A percentile compares a stretch with the other conserved stretches of the same genome.
Evolutionary conservation across 2,329 filamentous ascomycete species (phyloP).

Genomic region (Chaetomium strumarium): DNA sequence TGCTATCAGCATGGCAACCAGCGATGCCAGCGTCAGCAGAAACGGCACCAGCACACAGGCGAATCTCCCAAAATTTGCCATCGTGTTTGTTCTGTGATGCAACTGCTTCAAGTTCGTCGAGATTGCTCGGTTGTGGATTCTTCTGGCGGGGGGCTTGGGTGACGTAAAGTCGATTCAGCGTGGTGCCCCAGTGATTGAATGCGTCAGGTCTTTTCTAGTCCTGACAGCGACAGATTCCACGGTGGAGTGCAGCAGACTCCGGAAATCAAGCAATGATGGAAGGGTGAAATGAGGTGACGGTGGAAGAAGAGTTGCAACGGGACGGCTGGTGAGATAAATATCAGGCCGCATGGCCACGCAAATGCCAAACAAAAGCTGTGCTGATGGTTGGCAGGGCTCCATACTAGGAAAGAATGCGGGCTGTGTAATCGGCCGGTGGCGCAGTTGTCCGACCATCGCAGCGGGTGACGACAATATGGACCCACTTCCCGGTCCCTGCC

Average conservation of each 20-base stretch:
- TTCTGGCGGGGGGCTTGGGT: neutral
- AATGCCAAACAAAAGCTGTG: constrained; percentile 3
- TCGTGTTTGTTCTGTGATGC: constrained; percentile 19
- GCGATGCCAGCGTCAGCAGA: constrained; percentile 67
- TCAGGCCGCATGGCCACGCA: neutral
- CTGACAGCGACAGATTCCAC: neutral
- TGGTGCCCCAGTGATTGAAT: neutral
- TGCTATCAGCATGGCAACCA: constrained; percentile 61
- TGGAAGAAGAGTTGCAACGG: neutral
- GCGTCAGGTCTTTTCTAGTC: neutral
- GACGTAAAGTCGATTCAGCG: neutral
- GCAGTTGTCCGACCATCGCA: constrained; percentile 3
- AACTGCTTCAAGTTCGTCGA: neutral
- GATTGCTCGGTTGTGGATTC: neutral
- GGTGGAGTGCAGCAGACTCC: neutral
- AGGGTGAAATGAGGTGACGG: neutral
- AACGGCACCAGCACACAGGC: constrained; percentile 86
- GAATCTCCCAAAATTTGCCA: constrained; percentile 59
- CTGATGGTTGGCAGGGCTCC: constrained; percentile 7
- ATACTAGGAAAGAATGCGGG: neutral
- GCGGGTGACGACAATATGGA: neutral
- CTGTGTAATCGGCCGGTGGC: constrained; percentile 11
- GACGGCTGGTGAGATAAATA: constrained; percentile 12
- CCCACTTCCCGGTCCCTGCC: constrained; percentile 8
- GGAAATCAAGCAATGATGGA: neutral